Evolutionary conservation across 139 green algal species (phyloP), one percentile per base, ranked within the genome.

Genomic region (Coccomyxa sp.): DNA sequence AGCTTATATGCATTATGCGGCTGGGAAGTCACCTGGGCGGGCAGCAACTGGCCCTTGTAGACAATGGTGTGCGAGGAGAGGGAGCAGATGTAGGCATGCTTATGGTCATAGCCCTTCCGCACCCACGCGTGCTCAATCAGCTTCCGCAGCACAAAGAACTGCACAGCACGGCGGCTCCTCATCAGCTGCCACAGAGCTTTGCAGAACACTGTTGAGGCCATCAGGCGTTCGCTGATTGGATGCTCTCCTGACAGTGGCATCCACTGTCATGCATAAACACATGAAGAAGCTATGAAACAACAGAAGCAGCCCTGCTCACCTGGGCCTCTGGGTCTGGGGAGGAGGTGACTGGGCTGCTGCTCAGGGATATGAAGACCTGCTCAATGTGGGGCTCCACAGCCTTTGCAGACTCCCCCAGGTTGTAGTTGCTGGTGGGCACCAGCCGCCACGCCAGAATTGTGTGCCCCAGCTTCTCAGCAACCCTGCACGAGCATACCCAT

Each of bases 41-140:
- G 92, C 29, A 90, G 97, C 29, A 98, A 95, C 91, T 98, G 95
- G 8, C 95, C 95, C 90, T 98, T 98, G 90, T 98, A 98, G 41
- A 98, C 93, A 9, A 98, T 86, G 22, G 95, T 98, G 64, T 85
- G 85, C 7, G 86, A 90, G 54, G 90, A 97, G 40, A 98, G 86
- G 38, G 92, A 97, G 88, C 91, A 97, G 80, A 97, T 91, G 90
- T 98, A 98, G 81, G 85, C 89, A 78, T 98, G 94, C 44, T 97
- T 86, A 44, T 93, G 85, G 35, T 38, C 78, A 18, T 83, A 68
- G 58, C 73, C 78, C 54, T 64, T 36, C 39, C 80, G 70, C 34
- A 75, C 55, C 58, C 92, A 82, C 70, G 84, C 81, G 39, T 85
- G 38, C 89, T 95, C 92, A 73, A 93, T 90, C 44, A 93, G 78